Conservation (phyloP, 768 basidiomycete genomes). For the Pleurotus tuoliensis region DNA sequence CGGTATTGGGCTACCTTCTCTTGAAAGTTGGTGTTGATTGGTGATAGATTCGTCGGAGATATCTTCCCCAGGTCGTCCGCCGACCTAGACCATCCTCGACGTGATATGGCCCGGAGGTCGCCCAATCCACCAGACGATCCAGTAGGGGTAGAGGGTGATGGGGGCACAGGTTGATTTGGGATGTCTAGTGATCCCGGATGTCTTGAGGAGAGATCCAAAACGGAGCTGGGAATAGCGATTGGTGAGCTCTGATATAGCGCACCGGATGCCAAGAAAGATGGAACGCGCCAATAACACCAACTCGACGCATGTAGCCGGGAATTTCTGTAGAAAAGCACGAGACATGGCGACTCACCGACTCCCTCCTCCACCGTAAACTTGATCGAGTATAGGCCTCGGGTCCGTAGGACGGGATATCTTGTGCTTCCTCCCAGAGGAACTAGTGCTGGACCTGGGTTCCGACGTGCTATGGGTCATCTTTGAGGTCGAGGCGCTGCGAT, state of each 20-base stretch:
- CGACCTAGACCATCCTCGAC: conserved; percentile 75
- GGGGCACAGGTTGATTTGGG: conserved; percentile 30
- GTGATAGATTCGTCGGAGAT: conserved; percentile 28
- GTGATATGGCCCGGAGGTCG: conserved; percentile 66
- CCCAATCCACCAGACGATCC: conserved; percentile 40
- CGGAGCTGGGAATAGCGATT: conserved; percentile 42
- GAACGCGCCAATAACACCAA: conserved; percentile 5
- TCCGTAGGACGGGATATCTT: conserved; percentile 87
- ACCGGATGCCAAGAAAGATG: background rate
- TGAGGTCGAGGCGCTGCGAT: conserved; percentile 51
- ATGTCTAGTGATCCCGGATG: conserved; percentile 42
- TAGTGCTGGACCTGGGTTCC: conserved; percentile 46
- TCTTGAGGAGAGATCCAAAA: conserved; percentile 53
- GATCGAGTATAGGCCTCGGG: conserved; percentile 69
- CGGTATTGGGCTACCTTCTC: conserved; percentile 67
- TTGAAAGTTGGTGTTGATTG: conserved; percentile 50
- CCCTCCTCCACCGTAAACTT: conserved; percentile 38
- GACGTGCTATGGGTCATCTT: conserved; percentile 33
- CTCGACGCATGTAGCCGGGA: no score
- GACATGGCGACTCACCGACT: conserved; percentile 44
- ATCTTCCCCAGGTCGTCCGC: conserved; percentile 73
- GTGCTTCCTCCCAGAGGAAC: conserved; percentile 47
- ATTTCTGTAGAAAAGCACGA: no score
- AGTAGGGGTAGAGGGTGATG: conserved; percentile 35
- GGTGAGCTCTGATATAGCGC: background rate